Base-by-base conservation (phyloP, 78 protist species). In the Tieghemostelium lacteum region DNA sequence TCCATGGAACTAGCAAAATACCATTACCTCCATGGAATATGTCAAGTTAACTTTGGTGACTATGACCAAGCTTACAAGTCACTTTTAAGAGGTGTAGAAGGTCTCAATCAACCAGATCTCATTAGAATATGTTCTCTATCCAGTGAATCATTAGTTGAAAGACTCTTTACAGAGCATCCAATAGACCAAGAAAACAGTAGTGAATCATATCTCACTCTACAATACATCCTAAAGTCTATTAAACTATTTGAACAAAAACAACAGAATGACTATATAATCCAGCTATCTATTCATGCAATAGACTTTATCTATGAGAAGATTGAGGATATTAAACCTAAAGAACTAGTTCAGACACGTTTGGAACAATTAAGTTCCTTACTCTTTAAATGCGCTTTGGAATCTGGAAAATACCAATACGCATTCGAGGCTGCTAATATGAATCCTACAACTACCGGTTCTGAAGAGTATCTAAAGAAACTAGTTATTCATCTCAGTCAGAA, bases 21-120 rank as follows among this genome's bases (percentile, higher is more conserved):
- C 60, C 69, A 83, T 60, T 83, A 83, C 60, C 55, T 83, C 5
- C 52, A 69, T 71, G 91, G 91, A 22, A 39, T 83, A 14, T 83
- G 91, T 31, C 22, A 57, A 60, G 76, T 74, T 6, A 76, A 83
- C 42, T 83, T 67, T 26, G 52, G 73, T 8, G 37, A 33, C 34
- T 83, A 55, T 26, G 52, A 55, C 14, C 64, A 83, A 69, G 77
- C 91, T 6, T 70, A 60, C 57, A 54, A 83, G 42, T 37, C 17
- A 12, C 33, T 83, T 29, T n/a, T 83, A 3, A 69, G 58, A 31
- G 71, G 42, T 50, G 42, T 60, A 39, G 73, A 73, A 69, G 45
- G 42, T 54, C 24, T 64, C 37, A 39, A 73, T 29, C 50, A 28
- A 24, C 6, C 10, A 6, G 73, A 83, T 29, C 40, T 80, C 26